Evolutionary conservation across 148 eudicot genomes (phyloP).

Genomic region (Agrostemma githago): DNA sequence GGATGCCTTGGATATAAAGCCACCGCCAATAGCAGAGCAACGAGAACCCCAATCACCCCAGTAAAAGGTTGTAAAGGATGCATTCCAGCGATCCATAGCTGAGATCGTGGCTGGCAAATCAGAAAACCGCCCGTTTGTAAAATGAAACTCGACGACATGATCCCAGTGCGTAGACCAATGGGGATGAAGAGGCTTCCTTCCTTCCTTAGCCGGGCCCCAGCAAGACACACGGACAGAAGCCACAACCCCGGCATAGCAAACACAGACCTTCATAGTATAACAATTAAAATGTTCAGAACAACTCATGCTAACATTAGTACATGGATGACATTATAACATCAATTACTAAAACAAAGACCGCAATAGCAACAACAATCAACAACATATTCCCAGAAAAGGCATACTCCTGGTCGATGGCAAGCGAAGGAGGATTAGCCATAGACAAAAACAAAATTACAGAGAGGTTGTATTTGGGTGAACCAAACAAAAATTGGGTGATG

Average conservation of each 20-base stretch:
- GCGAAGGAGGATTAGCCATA: not conserved
- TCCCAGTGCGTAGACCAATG: conserved; percentile 78
- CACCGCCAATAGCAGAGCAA: conserved; percentile 52
- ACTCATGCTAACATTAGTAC: not conserved
- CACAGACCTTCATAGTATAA: conserved; percentile 46
- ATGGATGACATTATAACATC: not conserved
- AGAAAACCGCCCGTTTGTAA: conserved; percentile 63
- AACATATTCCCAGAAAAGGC: not conserved
- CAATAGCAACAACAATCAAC: not conserved
- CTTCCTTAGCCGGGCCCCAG: conserved; percentile 65
- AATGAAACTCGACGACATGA: conserved; percentile 57
- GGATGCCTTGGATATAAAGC: conserved; percentile 58
- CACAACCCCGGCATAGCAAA: conserved; percentile 77
- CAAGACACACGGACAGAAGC: conserved; percentile 58
- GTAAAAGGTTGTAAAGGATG: conserved; percentile 77
- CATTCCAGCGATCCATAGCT: conserved; percentile 57
- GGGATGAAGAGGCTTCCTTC: conserved; percentile 79
- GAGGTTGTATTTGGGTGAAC: not conserved
- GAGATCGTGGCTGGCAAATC: conserved; percentile 43
- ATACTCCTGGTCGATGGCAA: not conserved
- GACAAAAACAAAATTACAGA: not conserved
- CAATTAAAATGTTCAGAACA: not conserved
- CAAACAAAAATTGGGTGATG: not conserved
- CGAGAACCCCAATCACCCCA: conserved; percentile 59
- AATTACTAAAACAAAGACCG: not conserved